phyloP scores from a whole-genome alignment of 2,329 filamentous ascomycete species.

The Tolypocladium inflatum region DNA sequence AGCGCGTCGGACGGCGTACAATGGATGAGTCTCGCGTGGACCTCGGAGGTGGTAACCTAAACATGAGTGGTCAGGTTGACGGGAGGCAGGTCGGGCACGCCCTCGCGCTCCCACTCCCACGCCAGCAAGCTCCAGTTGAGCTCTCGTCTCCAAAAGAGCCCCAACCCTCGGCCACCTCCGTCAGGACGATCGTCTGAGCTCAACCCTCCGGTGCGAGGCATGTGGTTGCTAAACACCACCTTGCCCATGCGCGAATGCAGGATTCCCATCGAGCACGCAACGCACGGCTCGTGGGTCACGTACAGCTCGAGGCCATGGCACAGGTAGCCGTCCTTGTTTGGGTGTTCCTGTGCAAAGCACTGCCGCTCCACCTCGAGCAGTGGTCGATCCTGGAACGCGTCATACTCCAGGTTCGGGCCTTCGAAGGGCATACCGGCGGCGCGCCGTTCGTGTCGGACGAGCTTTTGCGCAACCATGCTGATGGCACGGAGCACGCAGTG shows the following conservation, averaged over 20 bases:
- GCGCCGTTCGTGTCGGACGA: conserved; percentile 45
- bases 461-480: conserved; percentile 68
- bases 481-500: conserved; percentile 72
- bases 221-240: conserved; percentile 70
- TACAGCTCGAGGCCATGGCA: conserved; percentile 92
- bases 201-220: conserved; percentile 74
- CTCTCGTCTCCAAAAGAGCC: conserved; percentile 64
- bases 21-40: conserved; percentile 22
- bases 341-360: conserved; percentile 56
- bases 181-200: conserved; percentile 61
- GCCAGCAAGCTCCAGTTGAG: conserved; percentile 79
- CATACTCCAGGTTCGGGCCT: conserved; percentile 39
- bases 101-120: conserved; percentile 60
- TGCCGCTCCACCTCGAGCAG: conserved; percentile 56
- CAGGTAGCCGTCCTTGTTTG: conserved; percentile 72
- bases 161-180: conserved; percentile 51
- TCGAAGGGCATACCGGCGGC: conserved; percentile 23
- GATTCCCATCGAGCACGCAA: conserved; percentile 96
- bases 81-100: conserved; percentile 24
- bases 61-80: conserved; percentile 42
- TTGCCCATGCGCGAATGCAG: conserved; percentile 87
- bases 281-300: conserved; percentile 88
- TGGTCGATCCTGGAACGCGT: conserved; percentile 59
- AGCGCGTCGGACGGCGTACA: neutral
- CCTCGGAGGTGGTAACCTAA: conserved; percentile 33